Evolutionary conservation across 257 asterid species (phyloP).

Genomic region (Solanum pennellii): DNA sequence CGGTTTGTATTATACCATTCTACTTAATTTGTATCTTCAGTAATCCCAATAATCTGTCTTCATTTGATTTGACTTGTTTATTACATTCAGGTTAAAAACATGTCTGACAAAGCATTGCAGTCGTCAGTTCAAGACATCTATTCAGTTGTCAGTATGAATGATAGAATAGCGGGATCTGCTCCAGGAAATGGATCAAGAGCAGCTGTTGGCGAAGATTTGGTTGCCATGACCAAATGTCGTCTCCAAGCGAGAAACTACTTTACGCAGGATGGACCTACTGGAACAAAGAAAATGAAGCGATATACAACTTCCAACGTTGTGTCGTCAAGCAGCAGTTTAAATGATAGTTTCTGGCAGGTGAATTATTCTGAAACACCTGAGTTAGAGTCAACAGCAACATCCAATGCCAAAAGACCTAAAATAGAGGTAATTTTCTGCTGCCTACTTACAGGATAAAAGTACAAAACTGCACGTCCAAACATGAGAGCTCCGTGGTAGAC

Average conservation of each 20-base stretch:
- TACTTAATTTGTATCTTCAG: neutral
- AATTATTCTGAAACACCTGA: conserved; percentile 59
- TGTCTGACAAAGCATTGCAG: conserved; percentile 53
- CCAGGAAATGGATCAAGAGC: conserved; percentile 99
- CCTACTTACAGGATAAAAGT: neutral
- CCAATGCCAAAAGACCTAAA: conserved; percentile 47
- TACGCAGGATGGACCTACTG: conserved; percentile 74
- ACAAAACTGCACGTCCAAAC: neutral
- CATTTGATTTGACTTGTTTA: neutral
- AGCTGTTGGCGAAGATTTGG: conserved; percentile 96
- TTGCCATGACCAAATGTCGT: conserved; percentile 92
- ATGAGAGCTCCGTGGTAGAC: neutral
- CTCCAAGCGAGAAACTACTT: conserved; percentile 75
- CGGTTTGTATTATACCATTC: conserved; percentile 28
- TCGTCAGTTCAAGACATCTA: conserved; percentile 77
- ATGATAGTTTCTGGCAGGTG: conserved; percentile 49
- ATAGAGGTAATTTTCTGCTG: conserved; percentile 40
- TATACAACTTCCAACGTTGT: conserved; percentile 75
- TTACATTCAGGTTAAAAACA: conserved; percentile 53
- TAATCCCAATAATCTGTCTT: neutral
- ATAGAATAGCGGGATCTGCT: conserved; percentile 96
- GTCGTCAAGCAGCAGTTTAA: conserved; percentile 66
- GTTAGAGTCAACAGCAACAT: conserved; percentile 86
- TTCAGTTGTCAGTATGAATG: conserved; percentile 89
- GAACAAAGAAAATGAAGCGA: conserved; percentile 83